Evolutionary conservation across 306 rosid genomes (phyloP).

Genomic region (Dryas drummondii): DNA sequence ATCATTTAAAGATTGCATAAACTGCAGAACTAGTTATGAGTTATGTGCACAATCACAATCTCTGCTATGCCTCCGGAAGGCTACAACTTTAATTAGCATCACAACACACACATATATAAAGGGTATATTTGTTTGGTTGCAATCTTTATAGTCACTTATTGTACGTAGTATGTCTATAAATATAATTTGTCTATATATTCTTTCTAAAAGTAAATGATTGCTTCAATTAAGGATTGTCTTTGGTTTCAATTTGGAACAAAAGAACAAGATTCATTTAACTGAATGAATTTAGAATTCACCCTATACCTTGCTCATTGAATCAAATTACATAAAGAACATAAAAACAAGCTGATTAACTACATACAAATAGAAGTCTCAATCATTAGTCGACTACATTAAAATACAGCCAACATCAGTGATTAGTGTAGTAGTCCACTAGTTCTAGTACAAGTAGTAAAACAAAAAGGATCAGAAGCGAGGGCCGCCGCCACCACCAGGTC

Average conservation of each 20-base stretch:
- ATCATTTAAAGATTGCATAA: too few species aligned
- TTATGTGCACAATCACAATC: too few species aligned
- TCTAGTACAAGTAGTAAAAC: background rate
- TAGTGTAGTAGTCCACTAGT: too few species aligned
- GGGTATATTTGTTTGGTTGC: too few species aligned
- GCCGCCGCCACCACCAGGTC: slow-evolving; percentile 16
- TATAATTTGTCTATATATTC: too few species aligned
- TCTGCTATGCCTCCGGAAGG: too few species aligned
- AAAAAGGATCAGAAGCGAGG: slow-evolving; percentile 31
- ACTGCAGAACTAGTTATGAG: too few species aligned
- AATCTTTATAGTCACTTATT: too few species aligned
- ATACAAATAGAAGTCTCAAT: background rate
- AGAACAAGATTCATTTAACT: background rate
- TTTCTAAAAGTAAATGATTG: too few species aligned
- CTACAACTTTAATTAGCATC: too few species aligned
- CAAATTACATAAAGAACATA: background rate
- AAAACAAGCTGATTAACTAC: background rate
- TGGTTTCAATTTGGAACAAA: background rate
- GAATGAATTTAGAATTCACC: background rate
- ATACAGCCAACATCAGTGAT: background rate
- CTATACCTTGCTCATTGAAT: background rate
- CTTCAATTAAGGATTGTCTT: background rate
- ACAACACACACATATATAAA: too few species aligned
- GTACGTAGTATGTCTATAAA: too few species aligned
- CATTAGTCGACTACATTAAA: background rate